phyloP scores from a whole-genome alignment of 208 protist species.

The Strigomonas culicis region DNA sequence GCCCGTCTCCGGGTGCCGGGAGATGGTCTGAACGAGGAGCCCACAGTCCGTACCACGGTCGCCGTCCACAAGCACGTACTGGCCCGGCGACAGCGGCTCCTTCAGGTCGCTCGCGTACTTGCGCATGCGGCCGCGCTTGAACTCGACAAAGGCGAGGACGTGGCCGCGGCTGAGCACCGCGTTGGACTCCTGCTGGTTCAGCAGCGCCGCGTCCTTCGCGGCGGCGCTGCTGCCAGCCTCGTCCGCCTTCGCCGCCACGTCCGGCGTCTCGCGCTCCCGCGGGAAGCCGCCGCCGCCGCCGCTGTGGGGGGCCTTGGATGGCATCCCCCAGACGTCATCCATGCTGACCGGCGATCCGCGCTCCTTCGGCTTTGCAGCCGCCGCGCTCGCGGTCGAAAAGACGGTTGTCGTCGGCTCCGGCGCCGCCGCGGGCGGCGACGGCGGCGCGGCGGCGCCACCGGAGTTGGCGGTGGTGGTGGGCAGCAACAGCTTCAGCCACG shows the following conservation, averaged over 20 bases:
- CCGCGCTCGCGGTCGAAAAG: too few species aligned
- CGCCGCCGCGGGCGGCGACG: too few species aligned
- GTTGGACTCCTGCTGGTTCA: constrained; percentile 16
- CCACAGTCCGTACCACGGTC: constrained; percentile 86
- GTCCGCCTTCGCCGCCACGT: constrained; percentile 6
- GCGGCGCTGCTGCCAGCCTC: constrained; percentile 10
- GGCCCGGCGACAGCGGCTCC: constrained; percentile 52
- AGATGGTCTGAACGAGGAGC: constrained; percentile 71
- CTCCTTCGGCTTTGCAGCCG: too few species aligned
- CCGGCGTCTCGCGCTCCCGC: neutral
- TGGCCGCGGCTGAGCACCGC: constrained; percentile 16
- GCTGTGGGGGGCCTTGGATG: too few species aligned
- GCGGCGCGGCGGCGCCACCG: too few species aligned
- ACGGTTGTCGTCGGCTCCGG: too few species aligned
- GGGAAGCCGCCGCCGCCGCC: too few species aligned
- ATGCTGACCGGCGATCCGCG: too few species aligned
- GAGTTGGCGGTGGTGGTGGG: too few species aligned
- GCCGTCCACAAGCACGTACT: constrained; percentile 86
- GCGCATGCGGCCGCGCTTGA: constrained; percentile 73
- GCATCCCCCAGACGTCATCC: too few species aligned
- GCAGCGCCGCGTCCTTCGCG: neutral
- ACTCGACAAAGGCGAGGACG: constrained; percentile 82
- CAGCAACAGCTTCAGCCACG: too few species aligned
- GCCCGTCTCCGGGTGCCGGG: constrained; percentile 13
- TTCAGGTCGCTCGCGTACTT: constrained; percentile 59